Conservation (phyloP, 306 rosid species). For the Citrullus amarus region DNA sequence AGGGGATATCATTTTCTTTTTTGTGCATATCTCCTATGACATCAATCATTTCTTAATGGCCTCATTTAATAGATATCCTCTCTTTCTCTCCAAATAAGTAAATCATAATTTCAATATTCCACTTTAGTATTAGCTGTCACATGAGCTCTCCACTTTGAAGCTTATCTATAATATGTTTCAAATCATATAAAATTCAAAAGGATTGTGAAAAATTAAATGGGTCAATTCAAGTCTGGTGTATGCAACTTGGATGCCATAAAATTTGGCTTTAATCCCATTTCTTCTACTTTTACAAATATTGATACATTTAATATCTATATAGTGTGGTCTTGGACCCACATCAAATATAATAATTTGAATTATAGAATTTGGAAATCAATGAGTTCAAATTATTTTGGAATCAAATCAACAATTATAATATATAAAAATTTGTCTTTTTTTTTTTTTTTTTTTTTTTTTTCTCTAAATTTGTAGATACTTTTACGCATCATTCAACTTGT, state of each 20-base stretch:
- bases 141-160: background rate
- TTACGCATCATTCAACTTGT: too few relatives aligned
- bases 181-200: background rate
- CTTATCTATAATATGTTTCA: background rate
- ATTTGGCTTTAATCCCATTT: background rate
- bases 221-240: background rate
- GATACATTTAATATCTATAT: background rate
- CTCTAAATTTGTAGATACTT: too few relatives aligned
- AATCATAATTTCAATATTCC: background rate
- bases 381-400: too few relatives aligned
- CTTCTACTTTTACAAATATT: background rate
- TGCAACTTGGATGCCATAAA: background rate
- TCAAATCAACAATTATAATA: too few relatives aligned
- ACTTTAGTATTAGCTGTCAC: background rate
- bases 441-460: too few relatives aligned
- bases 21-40: background rate
- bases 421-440: too few relatives aligned
- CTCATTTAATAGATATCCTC: background rate
- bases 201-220: background rate
- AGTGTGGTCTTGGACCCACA: background rate
- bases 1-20: too few relatives aligned
- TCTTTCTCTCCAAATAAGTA: background rate
- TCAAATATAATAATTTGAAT: too few relatives aligned
- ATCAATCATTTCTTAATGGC: background rate
- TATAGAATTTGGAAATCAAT: too few relatives aligned